Percentiles rank a stretch among this genome's conserved stretches.
phyloP scores from a whole-genome alignment of 2,329 filamentous ascomycete genomes.

The Xylariomycetidae sp. region DNA sequence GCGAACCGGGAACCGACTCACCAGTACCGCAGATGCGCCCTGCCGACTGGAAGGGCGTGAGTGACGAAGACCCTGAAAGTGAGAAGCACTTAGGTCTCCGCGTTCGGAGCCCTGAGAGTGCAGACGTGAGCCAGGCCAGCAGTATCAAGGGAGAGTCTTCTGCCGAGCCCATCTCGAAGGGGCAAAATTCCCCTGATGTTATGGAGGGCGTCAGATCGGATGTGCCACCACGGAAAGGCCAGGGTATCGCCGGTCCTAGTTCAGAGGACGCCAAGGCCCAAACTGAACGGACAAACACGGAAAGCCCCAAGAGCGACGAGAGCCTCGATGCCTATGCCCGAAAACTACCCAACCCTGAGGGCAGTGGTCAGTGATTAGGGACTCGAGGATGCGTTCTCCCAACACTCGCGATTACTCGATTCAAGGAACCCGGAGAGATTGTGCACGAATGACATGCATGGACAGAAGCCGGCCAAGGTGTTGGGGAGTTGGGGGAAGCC shows the following conservation, averaged over 20 bases:
- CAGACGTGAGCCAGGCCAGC: conserved; percentile 64
- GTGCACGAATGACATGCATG: no score
- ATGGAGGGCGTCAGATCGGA: conserved; percentile 14
- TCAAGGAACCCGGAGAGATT: no score
- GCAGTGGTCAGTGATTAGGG: conserved; percentile 8
- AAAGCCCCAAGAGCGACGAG: conserved; percentile 8
- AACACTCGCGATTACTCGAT: no score
- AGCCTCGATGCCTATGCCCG: conserved; percentile 21
- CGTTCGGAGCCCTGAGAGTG: conserved; percentile 57
- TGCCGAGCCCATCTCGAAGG: conserved; percentile 2
- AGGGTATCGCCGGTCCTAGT: no score
- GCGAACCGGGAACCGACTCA: conserved; percentile 60
- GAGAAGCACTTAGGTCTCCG: conserved; percentile 64
- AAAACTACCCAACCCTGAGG: conserved; percentile 23
- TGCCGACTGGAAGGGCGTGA: conserved; percentile 68
- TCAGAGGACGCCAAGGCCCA: conserved; percentile 1
- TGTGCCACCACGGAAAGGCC: no score
- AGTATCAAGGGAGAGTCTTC: conserved; percentile 47
- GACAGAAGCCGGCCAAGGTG: no score
- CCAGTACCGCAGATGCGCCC: conserved; percentile 63
- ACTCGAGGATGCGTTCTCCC: no score
- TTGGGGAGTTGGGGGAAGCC: no score
- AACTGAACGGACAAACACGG: conserved; percentile 1
- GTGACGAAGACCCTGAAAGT: conserved; percentile 38
- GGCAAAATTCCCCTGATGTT: conserved; percentile 16